A percentile compares a stretch with the other conserved stretches of the same genome.
Conservation (phyloP, 495 filamentous ascomycete species). For the Eremomyces bilateralis region DNA sequence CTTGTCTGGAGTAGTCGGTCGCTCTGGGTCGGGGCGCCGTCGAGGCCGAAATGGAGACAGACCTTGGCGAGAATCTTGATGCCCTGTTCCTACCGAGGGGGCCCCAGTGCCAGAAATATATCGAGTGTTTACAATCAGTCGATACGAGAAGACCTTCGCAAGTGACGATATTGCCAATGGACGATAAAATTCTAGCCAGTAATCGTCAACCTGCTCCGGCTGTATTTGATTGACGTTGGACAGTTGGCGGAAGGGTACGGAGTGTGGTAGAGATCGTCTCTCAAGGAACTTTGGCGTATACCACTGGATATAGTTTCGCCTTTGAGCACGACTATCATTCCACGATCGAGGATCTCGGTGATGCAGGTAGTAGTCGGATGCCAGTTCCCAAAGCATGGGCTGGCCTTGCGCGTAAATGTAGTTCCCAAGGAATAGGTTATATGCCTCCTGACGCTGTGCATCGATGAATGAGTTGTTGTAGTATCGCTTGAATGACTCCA, state of each 20-base stretch:
- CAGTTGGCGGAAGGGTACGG: too few species aligned
- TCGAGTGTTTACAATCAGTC: too few species aligned
- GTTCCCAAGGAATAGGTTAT: slow-evolving; percentile 93
- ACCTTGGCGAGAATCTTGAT: slow-evolving; percentile 77
- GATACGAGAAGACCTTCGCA: slow-evolving; percentile 69
- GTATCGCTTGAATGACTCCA: slow-evolving; percentile 96
- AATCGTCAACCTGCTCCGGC: slow-evolving; percentile 50
- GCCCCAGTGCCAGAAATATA: too few species aligned
- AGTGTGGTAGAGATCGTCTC: slow-evolving; percentile 20
- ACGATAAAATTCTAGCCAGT: slow-evolving; percentile 96
- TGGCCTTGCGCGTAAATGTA: slow-evolving; percentile 81
- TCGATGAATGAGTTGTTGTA: slow-evolving; percentile 98
- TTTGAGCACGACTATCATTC: slow-evolving; percentile 29
- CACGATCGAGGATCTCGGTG: slow-evolving; percentile 61
- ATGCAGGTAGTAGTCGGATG: slow-evolving; percentile 92
- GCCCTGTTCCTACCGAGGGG: too few species aligned
- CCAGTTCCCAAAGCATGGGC: slow-evolving; percentile 92
- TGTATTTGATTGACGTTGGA: slow-evolving; percentile 5
- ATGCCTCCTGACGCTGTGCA: slow-evolving; percentile 88
- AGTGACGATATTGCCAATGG: slow-evolving; percentile 70
- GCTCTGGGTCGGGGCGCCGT: slow-evolving; percentile 21
- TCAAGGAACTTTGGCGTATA: slow-evolving; percentile 60
- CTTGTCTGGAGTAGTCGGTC: slow-evolving; percentile 21
- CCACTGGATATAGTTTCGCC: slow-evolving; percentile 64
- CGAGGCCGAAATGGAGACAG: slow-evolving; percentile 42